These are phyloP conservation scores for Saccharomycopsis sp. DNA, from an alignment of 805 yeast genomes.

Conservation along the genomic window DNA sequence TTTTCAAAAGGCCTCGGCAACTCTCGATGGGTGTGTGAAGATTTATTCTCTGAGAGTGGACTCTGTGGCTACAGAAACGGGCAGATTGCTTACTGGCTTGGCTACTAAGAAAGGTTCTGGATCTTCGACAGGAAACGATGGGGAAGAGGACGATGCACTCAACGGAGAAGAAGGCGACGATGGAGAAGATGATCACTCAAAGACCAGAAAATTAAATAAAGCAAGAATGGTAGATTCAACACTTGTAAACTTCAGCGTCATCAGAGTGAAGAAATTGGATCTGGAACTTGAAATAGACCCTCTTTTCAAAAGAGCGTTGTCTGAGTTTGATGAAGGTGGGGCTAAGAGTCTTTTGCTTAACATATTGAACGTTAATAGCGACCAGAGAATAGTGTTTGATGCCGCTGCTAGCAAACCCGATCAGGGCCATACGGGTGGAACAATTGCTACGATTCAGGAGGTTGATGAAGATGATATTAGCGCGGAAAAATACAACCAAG, in stretches of 20 bases:
- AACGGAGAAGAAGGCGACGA: constrained; percentile 24
- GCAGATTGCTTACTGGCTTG: constrained; percentile 70
- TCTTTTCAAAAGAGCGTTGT: constrained; percentile 62
- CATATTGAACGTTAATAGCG: constrained; percentile 46
- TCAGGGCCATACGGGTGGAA: constrained; percentile 19
- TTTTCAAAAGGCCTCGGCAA: constrained; percentile 85
- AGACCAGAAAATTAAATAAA: constrained; percentile 27
- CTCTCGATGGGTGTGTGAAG: constrained; percentile 91
- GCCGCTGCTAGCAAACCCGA: constrained; percentile 33
- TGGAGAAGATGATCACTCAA: constrained; percentile 17
- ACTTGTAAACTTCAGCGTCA: constrained; percentile 42
- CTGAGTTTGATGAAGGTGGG: constrained; percentile 81
- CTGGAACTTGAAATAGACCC: constrained; percentile 67
- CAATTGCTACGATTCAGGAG: constrained; percentile 22
- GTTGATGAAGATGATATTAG: constrained; percentile 16
- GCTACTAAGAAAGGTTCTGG: constrained; percentile 36
- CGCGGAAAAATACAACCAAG: constrained; percentile 8
- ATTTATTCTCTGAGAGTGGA: constrained; percentile 88
- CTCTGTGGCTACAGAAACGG: constrained; percentile 86
- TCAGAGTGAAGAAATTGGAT: constrained; percentile 50
- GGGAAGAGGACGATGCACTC: constrained; percentile 22
- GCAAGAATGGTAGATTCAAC: constrained; percentile 36
- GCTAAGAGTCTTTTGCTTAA: constrained; percentile 63
- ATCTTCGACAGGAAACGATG: constrained; percentile 23
- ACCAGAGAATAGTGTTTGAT: constrained; percentile 47